phyloP scores from a whole-genome alignment of 2,329 filamentous ascomycete genomes.

The Pseudocercospora eumusae region DNA sequence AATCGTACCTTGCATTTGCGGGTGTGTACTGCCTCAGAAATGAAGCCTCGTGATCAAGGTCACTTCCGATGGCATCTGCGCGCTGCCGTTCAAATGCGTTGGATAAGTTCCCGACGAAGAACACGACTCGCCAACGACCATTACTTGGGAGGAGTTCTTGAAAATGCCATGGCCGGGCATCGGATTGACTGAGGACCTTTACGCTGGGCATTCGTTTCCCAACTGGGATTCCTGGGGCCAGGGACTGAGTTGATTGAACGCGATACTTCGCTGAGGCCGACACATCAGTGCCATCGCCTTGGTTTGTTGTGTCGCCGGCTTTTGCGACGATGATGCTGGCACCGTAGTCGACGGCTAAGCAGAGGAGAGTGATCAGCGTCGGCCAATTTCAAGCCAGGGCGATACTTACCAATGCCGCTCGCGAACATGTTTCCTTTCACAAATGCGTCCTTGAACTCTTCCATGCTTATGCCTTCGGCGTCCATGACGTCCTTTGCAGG shows the following conservation, averaged over 20 bases:
- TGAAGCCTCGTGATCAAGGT: conserved; percentile 5
- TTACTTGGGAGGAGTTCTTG: conserved; percentile 24
- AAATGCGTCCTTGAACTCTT: conserved; percentile 37
- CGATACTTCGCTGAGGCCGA: conserved; percentile 16
- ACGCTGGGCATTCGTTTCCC: conserved; percentile 22
- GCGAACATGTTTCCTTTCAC: conserved; percentile 17
- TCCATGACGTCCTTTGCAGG: conserved; percentile 62
- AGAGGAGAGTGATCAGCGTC: background rate
- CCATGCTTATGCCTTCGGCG: conserved; percentile 56
- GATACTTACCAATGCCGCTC: background rate
- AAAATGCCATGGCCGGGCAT: conserved; percentile 22
- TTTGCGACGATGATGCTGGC: conserved; percentile 60
- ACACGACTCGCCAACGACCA: conserved; percentile 27
- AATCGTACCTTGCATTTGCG: conserved; percentile 41
- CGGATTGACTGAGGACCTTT: conserved; percentile 25
- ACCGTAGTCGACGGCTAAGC: conserved; percentile 58
- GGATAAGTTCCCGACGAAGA: conserved; percentile 33
- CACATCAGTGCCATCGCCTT: conserved; percentile 54
- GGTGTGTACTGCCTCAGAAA: conserved; percentile 39
- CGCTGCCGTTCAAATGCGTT: conserved; percentile 46
- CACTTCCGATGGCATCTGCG: conserved; percentile 39
- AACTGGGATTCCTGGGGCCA: conserved; percentile 11
- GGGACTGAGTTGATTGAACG: conserved; percentile 41
- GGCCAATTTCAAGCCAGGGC: background rate
- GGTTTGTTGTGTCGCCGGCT: conserved; percentile 45